Evolutionary conservation across 495 filamentous ascomycete species (phyloP).

Genomic region (Penicillium alfredii): DNA sequence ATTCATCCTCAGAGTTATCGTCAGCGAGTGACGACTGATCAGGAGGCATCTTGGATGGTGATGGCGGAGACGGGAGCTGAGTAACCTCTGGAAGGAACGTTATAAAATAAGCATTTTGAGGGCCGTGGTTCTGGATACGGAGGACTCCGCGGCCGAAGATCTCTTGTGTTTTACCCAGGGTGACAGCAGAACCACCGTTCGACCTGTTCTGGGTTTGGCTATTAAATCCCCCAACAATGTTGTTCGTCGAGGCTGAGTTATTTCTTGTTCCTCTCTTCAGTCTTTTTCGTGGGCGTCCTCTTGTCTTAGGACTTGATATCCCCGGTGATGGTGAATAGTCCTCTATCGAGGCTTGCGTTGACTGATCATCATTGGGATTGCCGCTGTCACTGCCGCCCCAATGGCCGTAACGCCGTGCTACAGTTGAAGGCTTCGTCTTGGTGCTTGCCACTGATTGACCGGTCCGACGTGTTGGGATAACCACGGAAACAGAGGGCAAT

Average conservation of each 20-base stretch:
- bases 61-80: background rate
- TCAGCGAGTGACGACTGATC: background rate
- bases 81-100: background rate
- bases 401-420: conserved; percentile 2
- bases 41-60: background rate
- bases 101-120: no score
- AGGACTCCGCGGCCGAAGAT: no score
- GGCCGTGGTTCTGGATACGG: no score
- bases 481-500: conserved; percentile 6
- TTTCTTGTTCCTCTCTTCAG: conserved; percentile 3
- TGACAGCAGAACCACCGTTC: no score
- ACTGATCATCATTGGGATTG: conserved; percentile 3
- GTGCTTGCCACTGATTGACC: conserved; percentile 2
- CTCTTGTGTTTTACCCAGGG: no score
- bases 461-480: conserved; percentile 4
- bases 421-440: conserved; percentile 3
- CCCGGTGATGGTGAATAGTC: conserved; percentile 2
- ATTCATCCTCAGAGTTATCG: background rate
- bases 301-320: conserved; percentile 2
- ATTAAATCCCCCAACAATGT: no score
- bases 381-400: background rate
- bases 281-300: conserved; percentile 3
- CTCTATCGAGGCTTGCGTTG: background rate
- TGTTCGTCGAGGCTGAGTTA: no score
- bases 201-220: no score